Evolutionary conservation across 2,329 filamentous ascomycete species (phyloP).

Genomic region (Botryotinia globosa): DNA sequence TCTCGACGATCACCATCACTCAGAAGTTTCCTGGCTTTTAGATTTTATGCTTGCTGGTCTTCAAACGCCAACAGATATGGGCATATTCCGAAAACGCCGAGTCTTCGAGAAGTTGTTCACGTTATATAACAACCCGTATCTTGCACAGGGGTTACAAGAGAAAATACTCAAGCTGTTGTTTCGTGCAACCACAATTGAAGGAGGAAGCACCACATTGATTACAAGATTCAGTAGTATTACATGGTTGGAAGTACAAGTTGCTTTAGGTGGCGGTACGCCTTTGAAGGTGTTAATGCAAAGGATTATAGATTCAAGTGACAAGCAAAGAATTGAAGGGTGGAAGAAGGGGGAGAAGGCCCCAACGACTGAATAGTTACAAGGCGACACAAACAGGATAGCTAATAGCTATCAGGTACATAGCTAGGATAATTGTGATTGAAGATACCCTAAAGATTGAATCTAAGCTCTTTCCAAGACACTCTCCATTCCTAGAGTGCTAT

Average conservation of each 20-base stretch:
- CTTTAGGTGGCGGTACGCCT: conserved; percentile 46
- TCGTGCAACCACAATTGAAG: conserved; percentile 63
- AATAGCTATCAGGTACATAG: conserved; percentile 27
- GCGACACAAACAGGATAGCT: neutral
- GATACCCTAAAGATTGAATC: conserved; percentile 28
- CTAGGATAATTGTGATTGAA: conserved; percentile 24
- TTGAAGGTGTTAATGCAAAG: conserved; percentile 54
- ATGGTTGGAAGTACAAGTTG: conserved; percentile 67
- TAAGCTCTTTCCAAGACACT: neutral
- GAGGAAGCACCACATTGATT: conserved; percentile 75
- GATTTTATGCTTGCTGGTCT: conserved; percentile 67
- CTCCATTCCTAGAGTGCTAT: neutral
- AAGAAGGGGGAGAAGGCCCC: conserved; percentile 45
- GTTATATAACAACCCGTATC: conserved; percentile 64
- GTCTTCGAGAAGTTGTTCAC: conserved; percentile 75
- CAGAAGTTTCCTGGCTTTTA: conserved; percentile 73
- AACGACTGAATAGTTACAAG: conserved; percentile 32
- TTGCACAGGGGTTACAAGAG: conserved; percentile 52
- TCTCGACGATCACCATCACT: conserved; percentile 69
- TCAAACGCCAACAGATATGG: conserved; percentile 57
- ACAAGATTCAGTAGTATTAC: conserved; percentile 72
- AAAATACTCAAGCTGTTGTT: conserved; percentile 62
- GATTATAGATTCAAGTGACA: conserved; percentile 64
- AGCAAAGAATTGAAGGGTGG: conserved; percentile 64
- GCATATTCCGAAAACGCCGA: conserved; percentile 57